Evolutionary conservation across 1,284 basidiomycete species (phyloP).

Genomic region (Stygiomarasmius scandens): DNA sequence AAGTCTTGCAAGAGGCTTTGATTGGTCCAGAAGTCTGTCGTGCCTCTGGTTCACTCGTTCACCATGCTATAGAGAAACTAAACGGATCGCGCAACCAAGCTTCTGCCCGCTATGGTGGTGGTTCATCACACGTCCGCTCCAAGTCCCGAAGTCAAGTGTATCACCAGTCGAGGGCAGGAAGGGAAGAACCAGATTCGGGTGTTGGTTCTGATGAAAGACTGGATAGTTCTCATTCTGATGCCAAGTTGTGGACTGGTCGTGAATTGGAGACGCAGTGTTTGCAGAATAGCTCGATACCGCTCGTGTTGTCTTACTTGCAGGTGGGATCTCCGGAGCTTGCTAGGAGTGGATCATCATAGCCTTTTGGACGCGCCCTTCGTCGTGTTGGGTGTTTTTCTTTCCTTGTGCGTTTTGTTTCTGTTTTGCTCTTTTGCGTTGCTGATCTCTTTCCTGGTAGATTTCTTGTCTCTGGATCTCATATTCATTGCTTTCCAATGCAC

Average conservation of each 20-base stretch:
- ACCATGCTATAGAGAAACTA: conserved; percentile 31
- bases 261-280: conserved; percentile 70
- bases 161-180: conserved; percentile 60
- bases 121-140: conserved; percentile 53
- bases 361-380: conserved; percentile 9
- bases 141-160: conserved; percentile 74
- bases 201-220: conserved; percentile 27
- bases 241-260: conserved; percentile 63
- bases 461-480: neutral
- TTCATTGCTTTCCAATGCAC: conserved; percentile 4
- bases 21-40: conserved; percentile 45
- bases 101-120: conserved; percentile 1
- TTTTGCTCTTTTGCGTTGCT: neutral
- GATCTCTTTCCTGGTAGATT: neutral
- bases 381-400: conserved; percentile 8
- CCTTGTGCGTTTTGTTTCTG: conserved; percentile 2
- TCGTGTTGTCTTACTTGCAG: conserved; percentile 58
- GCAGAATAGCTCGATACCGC: conserved; percentile 70
- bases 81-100: conserved; percentile 20
- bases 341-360: conserved; percentile 14
- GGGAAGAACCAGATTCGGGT: conserved; percentile 49
- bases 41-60: conserved; percentile 21
- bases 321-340: conserved; percentile 41
- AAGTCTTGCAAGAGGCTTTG: conserved; percentile 82
- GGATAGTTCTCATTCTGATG: conserved; percentile 37